These are phyloP conservation scores for Microcyclosporella mali DNA, from an alignment of 2,329 filamentous ascomycete species.

Conservation along the genomic window DNA sequence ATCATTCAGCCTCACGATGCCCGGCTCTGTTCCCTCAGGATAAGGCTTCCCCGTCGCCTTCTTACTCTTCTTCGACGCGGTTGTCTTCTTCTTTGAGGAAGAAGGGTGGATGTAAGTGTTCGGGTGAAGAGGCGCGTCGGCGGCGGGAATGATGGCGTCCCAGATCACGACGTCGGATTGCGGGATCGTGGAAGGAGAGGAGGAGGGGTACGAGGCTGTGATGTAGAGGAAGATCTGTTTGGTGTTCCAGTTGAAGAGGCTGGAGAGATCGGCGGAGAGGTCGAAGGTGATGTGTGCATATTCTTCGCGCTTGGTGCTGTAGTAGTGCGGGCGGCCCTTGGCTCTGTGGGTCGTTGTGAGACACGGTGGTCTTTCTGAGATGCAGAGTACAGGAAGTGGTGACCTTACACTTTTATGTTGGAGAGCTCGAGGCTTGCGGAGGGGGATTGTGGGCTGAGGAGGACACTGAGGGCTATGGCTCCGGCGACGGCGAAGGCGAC, in stretches of 20 bases:
- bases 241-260: constrained; percentile 98
- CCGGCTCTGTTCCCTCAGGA: constrained; percentile 43
- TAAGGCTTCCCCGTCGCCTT: constrained; percentile 24
- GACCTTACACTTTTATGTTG: constrained; percentile 76
- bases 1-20: constrained; percentile 69
- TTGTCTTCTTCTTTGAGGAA: constrained; percentile 20
- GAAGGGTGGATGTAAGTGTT: constrained; percentile 50
- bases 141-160: constrained; percentile 85
- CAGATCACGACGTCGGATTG: constrained; percentile 74
- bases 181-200: constrained; percentile 33
- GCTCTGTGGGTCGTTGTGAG: too few relatives aligned
- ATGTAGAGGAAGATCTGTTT: constrained; percentile 98
- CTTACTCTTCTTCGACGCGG: constrained; percentile 8
- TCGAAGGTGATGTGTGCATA: constrained; percentile 93
- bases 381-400: neutral
- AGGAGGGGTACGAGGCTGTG: constrained; percentile 62
- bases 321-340: constrained; percentile 92
- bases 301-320: constrained; percentile 85
- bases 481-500: constrained; percentile 76
- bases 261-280: constrained; percentile 81
- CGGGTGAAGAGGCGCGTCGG: constrained; percentile 51
- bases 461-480: constrained; percentile 73
- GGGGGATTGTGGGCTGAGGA: constrained; percentile 64
- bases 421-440: constrained; percentile 58
- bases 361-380: neutral